Evolutionary conservation across 2,329 filamentous ascomycete genomes (phyloP), one percentile per base, ranked within the genome.

Genomic region (Phaeosphaeria sp.): DNA sequence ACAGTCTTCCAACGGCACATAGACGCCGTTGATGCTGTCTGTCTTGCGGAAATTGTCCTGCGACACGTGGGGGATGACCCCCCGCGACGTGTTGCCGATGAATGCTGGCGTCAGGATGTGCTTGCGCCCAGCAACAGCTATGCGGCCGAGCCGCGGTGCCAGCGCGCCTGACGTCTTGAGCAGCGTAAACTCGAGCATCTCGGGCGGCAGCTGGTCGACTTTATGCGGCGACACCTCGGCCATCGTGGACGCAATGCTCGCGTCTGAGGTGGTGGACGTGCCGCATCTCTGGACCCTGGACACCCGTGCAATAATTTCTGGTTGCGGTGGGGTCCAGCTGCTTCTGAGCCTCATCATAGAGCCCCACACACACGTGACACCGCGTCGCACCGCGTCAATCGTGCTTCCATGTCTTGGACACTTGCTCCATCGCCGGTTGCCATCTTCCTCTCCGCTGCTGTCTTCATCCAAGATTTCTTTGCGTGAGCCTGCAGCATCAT

Each of bases 1-100:
- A 97, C 95, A 98, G 77, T 99, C 95, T 82, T 99, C 95, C 25
- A 98, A 80, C 0, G 90, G 91, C 70, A 95, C 82, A 73, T 96
- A 96, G 2, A 91, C 83, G 23, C 90, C 90, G 25, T 82, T 81
- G 58, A 96, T 82, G 5, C 84, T 75, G 0, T 89, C 88, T 68
- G 90, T 82, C 54, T 87, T 88, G 42, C 79, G 76, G 64, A 95
- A 82, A 60, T 90, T 90, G 80, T 99, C 95, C 41, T 93, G 93
- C 2, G 93, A 91, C 63, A 99, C 79, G 79, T 99, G 95, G 51
- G 95, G 93, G 36, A 98, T 82, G 1, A 86, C 87, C 21, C 95
- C 95, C 69, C 95, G 86, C 33, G 95, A 97, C 2, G 91, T 90
- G 64, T 90, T 83, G 50, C 87, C 89, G 57, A 97, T 81, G 76